Evolutionary conservation across 139 green algal genomes (phyloP).

Genomic region (Asterochloris erici): DNA sequence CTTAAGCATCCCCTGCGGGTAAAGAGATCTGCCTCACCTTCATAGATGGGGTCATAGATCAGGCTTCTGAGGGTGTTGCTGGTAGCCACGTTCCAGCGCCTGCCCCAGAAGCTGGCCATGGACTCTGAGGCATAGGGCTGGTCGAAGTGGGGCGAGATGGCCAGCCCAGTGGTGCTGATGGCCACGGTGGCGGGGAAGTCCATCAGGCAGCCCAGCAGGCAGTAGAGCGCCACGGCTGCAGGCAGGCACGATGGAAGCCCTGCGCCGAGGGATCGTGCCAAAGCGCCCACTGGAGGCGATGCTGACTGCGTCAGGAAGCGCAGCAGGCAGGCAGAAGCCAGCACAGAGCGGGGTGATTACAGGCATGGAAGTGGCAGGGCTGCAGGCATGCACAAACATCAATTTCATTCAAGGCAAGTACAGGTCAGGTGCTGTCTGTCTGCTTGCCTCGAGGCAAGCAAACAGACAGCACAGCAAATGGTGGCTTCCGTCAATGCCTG

Average conservation of each 20-base stretch:
- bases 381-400: not conserved
- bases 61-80: constrained; percentile 34
- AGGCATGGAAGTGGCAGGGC: no score
- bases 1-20: no score
- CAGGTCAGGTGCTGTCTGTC: no score
- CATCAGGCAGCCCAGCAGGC: constrained; percentile 34
- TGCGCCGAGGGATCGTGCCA: no score
- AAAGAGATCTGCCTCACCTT: constrained; percentile 14
- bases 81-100: constrained; percentile 56
- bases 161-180: constrained; percentile 23
- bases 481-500: no score
- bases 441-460: no score
- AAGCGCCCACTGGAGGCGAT: no score
- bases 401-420: no score
- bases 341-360: no score
- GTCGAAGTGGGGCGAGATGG: constrained; percentile 45
- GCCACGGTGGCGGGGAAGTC: constrained; percentile 2
- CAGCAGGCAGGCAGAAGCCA: no score
- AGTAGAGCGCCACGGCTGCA: constrained; percentile 30
- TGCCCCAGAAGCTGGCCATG: constrained; percentile 43
- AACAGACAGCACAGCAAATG: no score
- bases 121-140: constrained; percentile 24
- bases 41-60: constrained; percentile 42
- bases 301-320: no score
- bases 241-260: constrained; percentile 6